phyloP scores from a whole-genome alignment of 2,329 filamentous ascomycete genomes.

The Akanthomyces dipterigenus region DNA sequence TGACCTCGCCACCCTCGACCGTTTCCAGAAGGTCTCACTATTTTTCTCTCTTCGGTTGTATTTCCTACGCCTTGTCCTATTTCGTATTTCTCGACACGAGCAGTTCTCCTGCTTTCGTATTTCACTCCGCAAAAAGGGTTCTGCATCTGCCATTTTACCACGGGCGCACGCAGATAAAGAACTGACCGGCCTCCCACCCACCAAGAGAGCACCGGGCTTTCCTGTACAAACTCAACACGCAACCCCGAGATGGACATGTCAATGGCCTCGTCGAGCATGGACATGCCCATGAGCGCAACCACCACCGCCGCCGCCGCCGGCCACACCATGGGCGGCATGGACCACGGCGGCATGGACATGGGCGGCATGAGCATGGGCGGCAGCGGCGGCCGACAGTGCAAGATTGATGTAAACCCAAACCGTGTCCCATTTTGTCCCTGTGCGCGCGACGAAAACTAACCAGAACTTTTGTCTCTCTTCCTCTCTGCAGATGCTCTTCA shows the following conservation, averaged over 20 bases:
- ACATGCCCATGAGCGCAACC: background rate
- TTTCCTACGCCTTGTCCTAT: background rate
- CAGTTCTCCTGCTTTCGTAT: background rate
- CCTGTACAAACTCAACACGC: too few relatives aligned
- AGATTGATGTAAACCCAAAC: slow-evolving; percentile 37
- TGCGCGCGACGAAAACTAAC: background rate
- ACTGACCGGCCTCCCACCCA: too few relatives aligned
- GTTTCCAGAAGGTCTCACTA: background rate
- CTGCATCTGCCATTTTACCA: background rate
- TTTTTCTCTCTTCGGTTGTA: background rate
- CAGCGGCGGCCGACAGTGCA: slow-evolving; percentile 25
- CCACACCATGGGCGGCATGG: slow-evolving; percentile 9
- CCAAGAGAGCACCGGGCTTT: too few relatives aligned
- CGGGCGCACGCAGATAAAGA: too few relatives aligned
- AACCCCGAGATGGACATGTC: background rate
- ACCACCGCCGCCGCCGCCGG: background rate
- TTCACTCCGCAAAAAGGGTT: background rate
- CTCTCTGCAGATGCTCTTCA: slow-evolving; percentile 69
- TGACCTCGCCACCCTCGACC: background rate
- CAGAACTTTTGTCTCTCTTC: background rate
- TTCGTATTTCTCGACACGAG: too few relatives aligned
- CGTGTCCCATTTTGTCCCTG: too few relatives aligned
- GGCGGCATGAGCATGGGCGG: slow-evolving; percentile 23
- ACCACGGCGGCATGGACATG: slow-evolving; percentile 16
- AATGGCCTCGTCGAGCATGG: background rate